Conservation (phyloP, 495 filamentous ascomycete genomes). For the Recurvomyces mirabilis region DNA sequence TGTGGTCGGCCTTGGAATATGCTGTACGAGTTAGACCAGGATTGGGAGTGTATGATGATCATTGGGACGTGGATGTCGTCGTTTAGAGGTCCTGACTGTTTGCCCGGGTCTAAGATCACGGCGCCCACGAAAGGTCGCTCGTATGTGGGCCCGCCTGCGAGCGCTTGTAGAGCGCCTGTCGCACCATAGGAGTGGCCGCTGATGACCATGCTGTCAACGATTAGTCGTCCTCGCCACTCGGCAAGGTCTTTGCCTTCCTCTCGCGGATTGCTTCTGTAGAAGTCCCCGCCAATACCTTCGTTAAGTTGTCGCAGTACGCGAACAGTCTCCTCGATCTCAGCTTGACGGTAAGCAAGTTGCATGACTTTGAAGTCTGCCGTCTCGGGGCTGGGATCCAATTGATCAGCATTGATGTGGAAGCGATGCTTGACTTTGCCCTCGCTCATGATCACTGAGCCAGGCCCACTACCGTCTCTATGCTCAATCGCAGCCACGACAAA, state of each 20-base stretch:
- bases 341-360: conserved; percentile 42
- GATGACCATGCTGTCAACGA: conserved; percentile 33
- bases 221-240: conserved; percentile 30
- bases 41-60: conserved; percentile 40
- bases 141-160: conserved; percentile 23
- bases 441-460: conserved; percentile 34
- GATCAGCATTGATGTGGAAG: conserved; percentile 15
- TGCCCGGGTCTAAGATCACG: conserved; percentile 43
- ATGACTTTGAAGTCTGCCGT: conserved; percentile 34
- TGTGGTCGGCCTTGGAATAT: conserved; percentile 41
- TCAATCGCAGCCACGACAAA: conserved; percentile 42
- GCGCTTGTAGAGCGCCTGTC: conserved; percentile 39
- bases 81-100: conserved; percentile 42
- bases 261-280: conserved; percentile 26
- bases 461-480: conserved; percentile 44
- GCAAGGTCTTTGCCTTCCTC: conserved; percentile 19
- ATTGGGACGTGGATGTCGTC: conserved; percentile 38
- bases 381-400: conserved; percentile 15
- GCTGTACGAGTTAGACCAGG: conserved; percentile 38
- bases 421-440: conserved; percentile 24
- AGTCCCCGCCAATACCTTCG: conserved; percentile 28
- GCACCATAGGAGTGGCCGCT: conserved; percentile 45
- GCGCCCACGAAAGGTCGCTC: conserved; percentile 33
- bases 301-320: conserved; percentile 35
- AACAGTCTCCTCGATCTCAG: conserved; percentile 42